Conservation (phyloP, 345 rosid genomes). For the Pelargonium nanum region DNA sequence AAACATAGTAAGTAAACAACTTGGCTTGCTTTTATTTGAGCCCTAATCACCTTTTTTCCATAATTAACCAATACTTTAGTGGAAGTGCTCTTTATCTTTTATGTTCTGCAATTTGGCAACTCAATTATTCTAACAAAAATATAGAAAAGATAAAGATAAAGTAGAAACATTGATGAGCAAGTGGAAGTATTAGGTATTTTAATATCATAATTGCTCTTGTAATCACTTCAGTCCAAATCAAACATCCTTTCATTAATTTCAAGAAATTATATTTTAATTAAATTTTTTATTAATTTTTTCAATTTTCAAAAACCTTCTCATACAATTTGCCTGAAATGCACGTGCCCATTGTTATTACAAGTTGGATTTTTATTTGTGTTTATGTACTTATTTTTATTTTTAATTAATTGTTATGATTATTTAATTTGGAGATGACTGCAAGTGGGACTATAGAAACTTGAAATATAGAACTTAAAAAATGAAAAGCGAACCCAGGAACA, state of each 20-base stretch:
- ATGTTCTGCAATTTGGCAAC: too few relatives aligned
- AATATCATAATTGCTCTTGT: not conserved
- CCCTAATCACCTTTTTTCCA: too few relatives aligned
- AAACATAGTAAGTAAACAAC: too few relatives aligned
- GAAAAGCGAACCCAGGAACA: not conserved
- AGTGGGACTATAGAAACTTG: not conserved
- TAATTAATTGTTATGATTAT: too few relatives aligned
- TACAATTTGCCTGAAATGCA: constrained; percentile 3
- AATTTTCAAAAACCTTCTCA: too few relatives aligned
- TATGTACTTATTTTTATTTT: not conserved
- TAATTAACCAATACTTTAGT: too few relatives aligned
- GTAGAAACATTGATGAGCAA: not conserved
- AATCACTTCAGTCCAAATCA: not conserved
- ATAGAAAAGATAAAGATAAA: too few relatives aligned
- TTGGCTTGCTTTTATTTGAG: too few relatives aligned
- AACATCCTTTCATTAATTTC: not conserved
- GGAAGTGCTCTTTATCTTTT: too few relatives aligned
- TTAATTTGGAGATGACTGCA: not conserved
- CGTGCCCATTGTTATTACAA: constrained; percentile 1
- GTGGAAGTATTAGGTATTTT: not conserved
- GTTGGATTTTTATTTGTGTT: not conserved
- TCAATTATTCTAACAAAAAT: too few relatives aligned
- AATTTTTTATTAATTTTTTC: too few relatives aligned
- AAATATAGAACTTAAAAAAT: not conserved
- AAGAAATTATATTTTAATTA: too few relatives aligned